Percentiles rank a stretch among this genome's conserved stretches.
phyloP scores from a whole-genome alignment of 2,329 filamentous ascomycete species.

The Fusarium succisae region DNA sequence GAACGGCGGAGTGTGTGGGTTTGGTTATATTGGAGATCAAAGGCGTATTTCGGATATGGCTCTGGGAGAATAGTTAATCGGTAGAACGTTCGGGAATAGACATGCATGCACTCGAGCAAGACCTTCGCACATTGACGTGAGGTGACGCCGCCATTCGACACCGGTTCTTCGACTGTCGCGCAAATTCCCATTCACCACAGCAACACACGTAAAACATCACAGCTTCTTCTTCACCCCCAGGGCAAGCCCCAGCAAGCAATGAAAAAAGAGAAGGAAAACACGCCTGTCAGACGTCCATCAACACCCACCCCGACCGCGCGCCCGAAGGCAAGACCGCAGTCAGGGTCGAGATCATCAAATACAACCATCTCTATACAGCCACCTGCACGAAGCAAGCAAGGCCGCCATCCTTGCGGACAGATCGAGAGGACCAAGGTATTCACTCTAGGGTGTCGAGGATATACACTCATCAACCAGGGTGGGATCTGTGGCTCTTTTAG shows the following conservation, averaged over 20 bases:
- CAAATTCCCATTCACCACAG: rapidly evolving
- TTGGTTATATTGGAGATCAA: neutral
- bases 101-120: neutral
- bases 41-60: neutral
- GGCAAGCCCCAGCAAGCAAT: constrained; percentile 60
- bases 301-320: constrained; percentile 81
- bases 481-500: constrained; percentile 91
- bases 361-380: constrained; percentile 83
- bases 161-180: rapidly evolving
- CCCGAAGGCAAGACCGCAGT: constrained; percentile 77
- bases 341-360: constrained; percentile 90
- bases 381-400: constrained; percentile 20
- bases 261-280: constrained; percentile 66
- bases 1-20: neutral
- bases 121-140: rapidly evolving
- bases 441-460: constrained; percentile 74
- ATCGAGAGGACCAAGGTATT: constrained; percentile 43
- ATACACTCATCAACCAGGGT: constrained; percentile 62
- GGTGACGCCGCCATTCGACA: rapidly evolving
- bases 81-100: neutral
- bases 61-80: neutral
- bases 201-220: neutral
- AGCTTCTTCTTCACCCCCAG: constrained; percentile 61
- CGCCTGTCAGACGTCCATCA: constrained; percentile 90
- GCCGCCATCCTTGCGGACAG: constrained; percentile 65